phyloP scores from a whole-genome alignment of 257 asterid genomes.

The Forsythia suspensa region DNA sequence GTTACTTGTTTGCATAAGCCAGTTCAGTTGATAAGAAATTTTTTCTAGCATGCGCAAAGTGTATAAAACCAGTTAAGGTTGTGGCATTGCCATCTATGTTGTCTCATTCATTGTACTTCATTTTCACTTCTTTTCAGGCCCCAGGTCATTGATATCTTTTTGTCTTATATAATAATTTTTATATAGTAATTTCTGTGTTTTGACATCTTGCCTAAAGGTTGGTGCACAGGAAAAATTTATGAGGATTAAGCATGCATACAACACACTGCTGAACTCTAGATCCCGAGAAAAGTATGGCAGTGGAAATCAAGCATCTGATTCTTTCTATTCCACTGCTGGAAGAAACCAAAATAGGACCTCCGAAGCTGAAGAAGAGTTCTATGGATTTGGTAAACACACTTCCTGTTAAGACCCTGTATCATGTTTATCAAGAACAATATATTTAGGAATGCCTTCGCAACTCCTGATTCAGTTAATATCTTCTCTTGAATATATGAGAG shows the following conservation, averaged over 20 bases:
- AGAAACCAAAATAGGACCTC: conserved; percentile 39
- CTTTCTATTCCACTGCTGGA: conserved; percentile 51
- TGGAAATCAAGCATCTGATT: conserved; percentile 53
- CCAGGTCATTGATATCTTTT: neutral
- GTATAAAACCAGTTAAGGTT: neutral
- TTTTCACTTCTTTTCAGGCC: conserved; percentile 10
- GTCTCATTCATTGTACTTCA: neutral
- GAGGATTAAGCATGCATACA: conserved; percentile 97
- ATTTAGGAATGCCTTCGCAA: conserved; percentile 7
- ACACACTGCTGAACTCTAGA: conserved; percentile 64
- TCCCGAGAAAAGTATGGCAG: conserved; percentile 55
- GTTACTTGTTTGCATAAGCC: neutral
- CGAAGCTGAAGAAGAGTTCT: conserved; percentile 77
- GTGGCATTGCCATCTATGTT: neutral
- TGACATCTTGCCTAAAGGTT: conserved; percentile 41
- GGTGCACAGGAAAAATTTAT: conserved; percentile 82
- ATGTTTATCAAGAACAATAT: conserved; percentile 2
- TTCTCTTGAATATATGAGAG: neutral
- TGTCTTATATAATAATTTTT: neutral
- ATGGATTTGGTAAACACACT: conserved; percentile 70
- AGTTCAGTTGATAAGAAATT: neutral
- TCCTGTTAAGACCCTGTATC: conserved; percentile 14
- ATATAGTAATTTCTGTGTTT: conserved; percentile 1
- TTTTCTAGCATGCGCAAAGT: neutral
- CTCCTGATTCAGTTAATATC: neutral